Evolutionary conservation across 495 filamentous ascomycete genomes (phyloP).

Genomic region (Lasiosphaeris hirsuta): DNA sequence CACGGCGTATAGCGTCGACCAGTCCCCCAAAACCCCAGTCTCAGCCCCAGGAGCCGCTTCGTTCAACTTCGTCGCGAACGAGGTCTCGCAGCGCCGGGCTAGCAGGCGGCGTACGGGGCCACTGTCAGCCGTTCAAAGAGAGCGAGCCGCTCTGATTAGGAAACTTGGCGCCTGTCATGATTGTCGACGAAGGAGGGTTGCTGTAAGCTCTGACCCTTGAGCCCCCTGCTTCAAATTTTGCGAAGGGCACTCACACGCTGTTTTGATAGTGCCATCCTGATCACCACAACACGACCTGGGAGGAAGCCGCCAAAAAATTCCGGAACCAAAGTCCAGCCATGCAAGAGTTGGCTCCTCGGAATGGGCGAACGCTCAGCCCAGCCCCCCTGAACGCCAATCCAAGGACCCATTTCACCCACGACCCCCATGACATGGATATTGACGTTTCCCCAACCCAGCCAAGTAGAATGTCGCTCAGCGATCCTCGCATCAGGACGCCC

Average conservation of each 20-base stretch:
- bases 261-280: slow-evolving; percentile 45
- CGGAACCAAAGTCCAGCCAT: slow-evolving; percentile 36
- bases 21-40: slow-evolving; percentile 22
- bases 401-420: slow-evolving; percentile 31
- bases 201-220: slow-evolving; percentile 33
- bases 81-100: slow-evolving; percentile 35
- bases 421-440: slow-evolving; percentile 41
- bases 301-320: slow-evolving; percentile 45
- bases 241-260: slow-evolving; percentile 11
- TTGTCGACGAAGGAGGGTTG: slow-evolving; percentile 47
- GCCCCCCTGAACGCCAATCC: slow-evolving; percentile 32
- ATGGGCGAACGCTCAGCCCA: slow-evolving; percentile 40
- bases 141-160: slow-evolving; percentile 47
- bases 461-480: slow-evolving; percentile 33
- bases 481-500: slow-evolving; percentile 46
- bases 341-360: slow-evolving; percentile 37
- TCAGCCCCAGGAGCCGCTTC: too few relatives aligned
- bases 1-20: slow-evolving; percentile 43
- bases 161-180: slow-evolving; percentile 49
- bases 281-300: slow-evolving; percentile 51
- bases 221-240: background rate
- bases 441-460: slow-evolving; percentile 29
- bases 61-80: too few relatives aligned
- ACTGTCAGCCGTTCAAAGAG: slow-evolving; percentile 42
- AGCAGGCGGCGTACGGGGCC: slow-evolving; percentile 47